Conservation (phyloP, 2,329 filamentous ascomycete genomes). For the Pestalotiopsis sp. region DNA sequence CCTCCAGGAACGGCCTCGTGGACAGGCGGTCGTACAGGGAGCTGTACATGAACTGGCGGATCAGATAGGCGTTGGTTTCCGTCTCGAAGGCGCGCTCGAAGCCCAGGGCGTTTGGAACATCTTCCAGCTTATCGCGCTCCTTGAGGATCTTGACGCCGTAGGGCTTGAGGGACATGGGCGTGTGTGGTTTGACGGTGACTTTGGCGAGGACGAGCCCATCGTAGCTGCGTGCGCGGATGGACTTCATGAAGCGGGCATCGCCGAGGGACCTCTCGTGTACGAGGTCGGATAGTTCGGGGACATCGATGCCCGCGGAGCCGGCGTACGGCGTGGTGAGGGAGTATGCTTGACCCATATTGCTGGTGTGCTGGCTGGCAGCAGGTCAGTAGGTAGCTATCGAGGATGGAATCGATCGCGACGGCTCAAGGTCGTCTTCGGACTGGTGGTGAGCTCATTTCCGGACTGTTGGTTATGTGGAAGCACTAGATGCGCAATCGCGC, state of each 20-base stretch:
- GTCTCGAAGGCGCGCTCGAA: slow-evolving; percentile 94
- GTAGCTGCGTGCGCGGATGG: slow-evolving; percentile 84
- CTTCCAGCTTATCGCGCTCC: slow-evolving; percentile 76
- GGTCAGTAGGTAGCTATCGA: slow-evolving; percentile 25
- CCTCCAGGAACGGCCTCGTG: slow-evolving; percentile 92
- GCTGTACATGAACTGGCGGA: slow-evolving; percentile 94
- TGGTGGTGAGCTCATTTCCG: slow-evolving; percentile 8
- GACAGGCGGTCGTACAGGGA: slow-evolving; percentile 97
- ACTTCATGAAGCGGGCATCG: slow-evolving; percentile 94
- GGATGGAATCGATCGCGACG: slow-evolving; percentile 17
- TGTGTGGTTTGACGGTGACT: slow-evolving; percentile 90
- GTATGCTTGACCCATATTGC: slow-evolving; percentile 91
- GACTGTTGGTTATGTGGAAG: not conserved
- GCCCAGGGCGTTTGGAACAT: slow-evolving; percentile 86
- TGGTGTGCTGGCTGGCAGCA: not conserved
- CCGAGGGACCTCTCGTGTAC: slow-evolving; percentile 92
- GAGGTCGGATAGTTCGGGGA: slow-evolving; percentile 87
- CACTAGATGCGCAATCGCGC: not conserved
- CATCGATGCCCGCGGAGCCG: slow-evolving; percentile 90
- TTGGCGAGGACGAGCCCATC: slow-evolving; percentile 94
- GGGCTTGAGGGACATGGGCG: slow-evolving; percentile 75
- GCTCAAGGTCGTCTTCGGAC: slow-evolving; percentile 21
- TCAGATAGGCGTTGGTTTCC: slow-evolving; percentile 86
- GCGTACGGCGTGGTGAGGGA: slow-evolving; percentile 90
- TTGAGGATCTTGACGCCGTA: slow-evolving; percentile 79